Base-by-base conservation (phyloP, 805 yeast species). In the Grigorovia humatica region DNA sequence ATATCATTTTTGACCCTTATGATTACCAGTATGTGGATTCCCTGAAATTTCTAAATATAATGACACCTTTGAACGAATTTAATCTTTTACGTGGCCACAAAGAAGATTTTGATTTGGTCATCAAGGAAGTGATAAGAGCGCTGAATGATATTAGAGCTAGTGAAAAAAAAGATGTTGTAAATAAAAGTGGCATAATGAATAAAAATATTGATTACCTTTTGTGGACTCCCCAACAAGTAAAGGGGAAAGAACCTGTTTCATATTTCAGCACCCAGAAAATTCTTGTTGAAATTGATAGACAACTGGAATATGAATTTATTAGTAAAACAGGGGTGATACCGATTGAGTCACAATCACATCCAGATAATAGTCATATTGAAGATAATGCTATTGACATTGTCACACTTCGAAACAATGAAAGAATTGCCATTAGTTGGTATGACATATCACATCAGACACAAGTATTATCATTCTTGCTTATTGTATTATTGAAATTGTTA, bases 391-490 rank as follows among this genome's bases (percentile, higher is more conserved):
- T 67, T 30, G 69, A 67, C 51, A 23, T 60, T n/a, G 68, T 67
- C 3, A 60, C 54, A 2, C 43, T 66, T 47, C 52, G 55, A 44
- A 59, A 52, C 50, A 67, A 63, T 4, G 63, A 64, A 45, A 54
- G 55, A 19, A 57, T 67, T 20, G 70, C 69, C 6, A 61, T 67
- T 9, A 66, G 70, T 49, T 67, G 71, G 71, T 67, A 67, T 53
- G 71, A 67, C 50, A 67, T 67, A 15, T 66, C 71, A 4, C 71
- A 67, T 52, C 71, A 67, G 50, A 65, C 70, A 1, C 71, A 67
- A 55, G 71, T 65, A 1, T 55, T 67, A 13, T 67, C 70, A 0
- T 66, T 66, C 46, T 52, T 66, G 23, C 48, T 67, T 11, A 66
- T 66, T 38, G 69, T 66, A 11, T 48, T 66, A 27, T 52, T 66